phyloP scores from a whole-genome alignment of 805 yeast genomes.

The Sugiyamaella qingdaonensis region DNA sequence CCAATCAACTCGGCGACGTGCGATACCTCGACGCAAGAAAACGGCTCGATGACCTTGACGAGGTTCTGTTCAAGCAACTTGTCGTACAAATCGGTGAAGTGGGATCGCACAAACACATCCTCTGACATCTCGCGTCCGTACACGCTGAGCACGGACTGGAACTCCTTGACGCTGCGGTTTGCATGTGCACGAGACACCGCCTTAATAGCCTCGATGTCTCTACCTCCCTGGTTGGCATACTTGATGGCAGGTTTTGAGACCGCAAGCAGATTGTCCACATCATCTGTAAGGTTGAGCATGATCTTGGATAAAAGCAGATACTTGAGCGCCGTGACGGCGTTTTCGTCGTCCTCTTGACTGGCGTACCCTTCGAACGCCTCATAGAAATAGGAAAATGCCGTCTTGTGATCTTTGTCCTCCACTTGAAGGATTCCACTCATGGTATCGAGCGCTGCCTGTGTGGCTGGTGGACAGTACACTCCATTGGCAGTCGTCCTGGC shows the following conservation, averaged over 20 bases:
- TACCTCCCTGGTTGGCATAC: slow-evolving; percentile 51
- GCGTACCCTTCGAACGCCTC: slow-evolving; percentile 92
- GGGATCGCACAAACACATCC: slow-evolving; percentile 85
- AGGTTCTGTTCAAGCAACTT: slow-evolving; percentile 88
- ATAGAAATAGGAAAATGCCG: slow-evolving; percentile 91
- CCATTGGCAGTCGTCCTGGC: slow-evolving; percentile 98
- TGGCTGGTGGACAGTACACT: slow-evolving; percentile 87
- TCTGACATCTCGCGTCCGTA: slow-evolving; percentile 70
- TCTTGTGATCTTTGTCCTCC: slow-evolving; percentile 93
- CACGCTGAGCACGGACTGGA: slow-evolving; percentile 72
- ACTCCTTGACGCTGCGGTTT: slow-evolving; percentile 84
- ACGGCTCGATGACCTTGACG: slow-evolving; percentile 92
- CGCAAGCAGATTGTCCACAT: slow-evolving; percentile 66
- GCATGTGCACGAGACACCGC: slow-evolving; percentile 87
- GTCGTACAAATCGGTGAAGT: slow-evolving; percentile 89
- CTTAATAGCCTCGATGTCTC: slow-evolving; percentile 92
- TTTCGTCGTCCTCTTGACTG: slow-evolving; percentile 45
- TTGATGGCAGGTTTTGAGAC: slow-evolving; percentile 68
- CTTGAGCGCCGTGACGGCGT: slow-evolving; percentile 73
- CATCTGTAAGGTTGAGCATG: slow-evolving; percentile 85
- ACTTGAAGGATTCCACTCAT: slow-evolving; percentile 95
- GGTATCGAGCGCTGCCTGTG: slow-evolving; percentile 91
- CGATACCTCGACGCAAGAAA: slow-evolving; percentile 88
- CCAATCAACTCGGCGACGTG: slow-evolving; percentile 88
- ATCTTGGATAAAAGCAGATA: slow-evolving; percentile 91